Base-by-base conservation (phyloP, 495 filamentous ascomycete species). In the Pseudevernia furfuracea region DNA sequence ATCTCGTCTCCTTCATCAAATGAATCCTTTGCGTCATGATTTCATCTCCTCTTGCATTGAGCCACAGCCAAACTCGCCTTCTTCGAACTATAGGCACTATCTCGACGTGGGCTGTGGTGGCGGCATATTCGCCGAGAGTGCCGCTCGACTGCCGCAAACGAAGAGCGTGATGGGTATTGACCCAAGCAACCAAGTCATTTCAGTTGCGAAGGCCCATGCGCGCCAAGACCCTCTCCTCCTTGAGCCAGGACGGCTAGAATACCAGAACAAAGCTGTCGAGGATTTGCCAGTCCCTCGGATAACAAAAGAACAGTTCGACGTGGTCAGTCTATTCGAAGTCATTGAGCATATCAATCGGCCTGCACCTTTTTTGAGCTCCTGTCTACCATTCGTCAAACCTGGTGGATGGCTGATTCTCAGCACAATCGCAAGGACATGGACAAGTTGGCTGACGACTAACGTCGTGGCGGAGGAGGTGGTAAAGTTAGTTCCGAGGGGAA, bases 31-130 rank as follows among this genome's bases (percentile, higher is more conserved):
- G 49, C 91, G 94, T 39, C 91, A 97, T 75, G 86, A 91, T 71
- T 97, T 97, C 78, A 94, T 98, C 74, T 75, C 78, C 4, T 73
- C 78, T 43, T 96, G 92, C 69, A 86, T 82, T 64, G 74, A 81
- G 68, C 78, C 79, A n/a, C 72, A 67, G 53, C 53, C 58, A 58
- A 61, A 59, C 58, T 37, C 44, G 59, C 49, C 44, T 28, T 34
- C 39, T 30, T 46, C 32, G 59, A 66, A 11, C 43, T 57, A 58
- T 58, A 74, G 92, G 6, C 76, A 82, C 56, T 96, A 91, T 75
- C 87, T 98, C 41, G 95, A 97, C 75, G 83, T 98, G 59, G 94
- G 94, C 71, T 97, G 95, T 75, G 94, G 94, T 65, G 94, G 91
- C 32, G 94, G 94, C 57, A 98, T 98, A 75, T 96, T 97, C 72